Percentiles rank a stretch among this genome's conserved stretches.
These are phyloP conservation scores for Cadophora luteo-olivacea DNA, from an alignment of 2,329 filamentous ascomycete genomes.

Conservation along the genomic window DNA sequence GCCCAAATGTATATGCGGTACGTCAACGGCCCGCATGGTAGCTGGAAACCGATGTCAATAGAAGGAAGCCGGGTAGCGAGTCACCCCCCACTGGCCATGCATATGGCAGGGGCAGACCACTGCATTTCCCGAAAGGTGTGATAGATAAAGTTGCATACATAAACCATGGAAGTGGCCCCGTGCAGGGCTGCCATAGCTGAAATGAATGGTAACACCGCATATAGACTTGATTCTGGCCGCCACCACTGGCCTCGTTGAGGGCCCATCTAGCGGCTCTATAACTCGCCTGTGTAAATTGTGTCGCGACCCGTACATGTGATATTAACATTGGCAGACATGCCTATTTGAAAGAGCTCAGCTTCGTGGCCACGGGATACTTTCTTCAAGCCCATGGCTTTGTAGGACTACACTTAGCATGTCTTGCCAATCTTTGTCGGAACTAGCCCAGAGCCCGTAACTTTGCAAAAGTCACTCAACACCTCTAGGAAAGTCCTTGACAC, in stretches of 20 bases:
- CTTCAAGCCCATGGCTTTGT: background rate
- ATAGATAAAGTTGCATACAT: slow-evolving; percentile 14
- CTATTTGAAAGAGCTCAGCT: background rate
- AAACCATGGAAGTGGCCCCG: background rate
- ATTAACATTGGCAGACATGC: background rate
- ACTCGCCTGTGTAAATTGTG: too few species aligned
- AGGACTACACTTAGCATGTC: background rate
- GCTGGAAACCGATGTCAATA: background rate
- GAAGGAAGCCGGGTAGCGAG: background rate
- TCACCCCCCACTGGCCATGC: background rate
- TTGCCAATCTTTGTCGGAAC: background rate
- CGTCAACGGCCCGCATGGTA: background rate
- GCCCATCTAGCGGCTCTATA: background rate
- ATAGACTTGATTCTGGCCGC: background rate
- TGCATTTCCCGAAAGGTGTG: background rate
- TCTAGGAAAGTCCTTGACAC: background rate
- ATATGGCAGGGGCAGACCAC: background rate
- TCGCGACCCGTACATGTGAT: background rate
- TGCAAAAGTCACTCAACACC: background rate
- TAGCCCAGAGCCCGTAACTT: background rate
- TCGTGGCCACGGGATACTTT: background rate
- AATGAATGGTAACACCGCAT: slow-evolving; percentile 4
- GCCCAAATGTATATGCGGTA: background rate
- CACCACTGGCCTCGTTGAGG: background rate
- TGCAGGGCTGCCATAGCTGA: background rate